Conservation (phyloP, 768 basidiomycete species). For the Auriscalpium microsporum region DNA sequence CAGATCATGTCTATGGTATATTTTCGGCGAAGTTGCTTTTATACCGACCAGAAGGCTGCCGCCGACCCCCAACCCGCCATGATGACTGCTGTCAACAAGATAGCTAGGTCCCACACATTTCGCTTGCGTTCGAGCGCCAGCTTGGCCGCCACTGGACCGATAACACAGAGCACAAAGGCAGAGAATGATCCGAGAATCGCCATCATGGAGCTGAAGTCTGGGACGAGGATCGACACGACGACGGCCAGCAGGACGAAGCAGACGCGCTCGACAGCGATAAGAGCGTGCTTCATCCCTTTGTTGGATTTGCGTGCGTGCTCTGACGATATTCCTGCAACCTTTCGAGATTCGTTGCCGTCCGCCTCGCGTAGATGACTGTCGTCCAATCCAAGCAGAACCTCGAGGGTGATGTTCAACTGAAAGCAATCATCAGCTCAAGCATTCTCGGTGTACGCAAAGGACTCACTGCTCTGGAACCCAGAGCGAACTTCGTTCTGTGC, state of each 20-base stretch:
- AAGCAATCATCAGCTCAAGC: neutral
- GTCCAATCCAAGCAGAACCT: conserved; percentile 67
- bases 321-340: conserved; percentile 9
- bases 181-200: conserved; percentile 89
- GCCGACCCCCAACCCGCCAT: conserved; percentile 78
- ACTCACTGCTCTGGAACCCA: conserved; percentile 72
- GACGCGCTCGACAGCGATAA: conserved; percentile 49
- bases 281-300: conserved; percentile 27
- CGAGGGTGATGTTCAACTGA: conserved; percentile 76
- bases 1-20: too few relatives aligned
- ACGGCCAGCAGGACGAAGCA: conserved; percentile 53
- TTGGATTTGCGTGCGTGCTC: conserved; percentile 20
- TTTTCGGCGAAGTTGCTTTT: too few relatives aligned
- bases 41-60: conserved; percentile 43
- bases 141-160: conserved; percentile 64
- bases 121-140: conserved; percentile 45
- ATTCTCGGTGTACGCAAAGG: neutral
- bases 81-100: conserved; percentile 42
- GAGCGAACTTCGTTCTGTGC: conserved; percentile 75
- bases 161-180: conserved; percentile 50
- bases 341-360: conserved; percentile 11
- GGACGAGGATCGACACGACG: conserved; percentile 62
- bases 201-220: conserved; percentile 78
- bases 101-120: conserved; percentile 39
- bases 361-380: conserved; percentile 13